Evolutionary conservation across 176 grass and related monocot species (phyloP).

Genomic region (Musa beccarii): DNA sequence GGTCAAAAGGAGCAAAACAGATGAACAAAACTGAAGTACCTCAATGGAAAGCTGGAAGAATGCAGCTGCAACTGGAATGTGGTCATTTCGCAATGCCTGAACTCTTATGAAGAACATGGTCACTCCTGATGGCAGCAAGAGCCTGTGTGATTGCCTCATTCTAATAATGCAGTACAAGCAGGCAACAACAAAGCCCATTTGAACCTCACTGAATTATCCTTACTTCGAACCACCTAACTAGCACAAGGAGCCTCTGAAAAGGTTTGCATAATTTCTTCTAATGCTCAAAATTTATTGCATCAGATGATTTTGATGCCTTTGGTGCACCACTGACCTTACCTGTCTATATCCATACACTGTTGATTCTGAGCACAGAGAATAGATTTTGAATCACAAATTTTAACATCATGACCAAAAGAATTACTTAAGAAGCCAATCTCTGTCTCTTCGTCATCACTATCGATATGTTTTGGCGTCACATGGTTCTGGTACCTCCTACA

Average conservation of each 20-base stretch:
- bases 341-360: slow-evolving; percentile 10
- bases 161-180: not conserved
- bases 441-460: slow-evolving; percentile 41
- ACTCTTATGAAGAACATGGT: not conserved
- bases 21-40: not conserved
- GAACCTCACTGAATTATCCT: not conserved
- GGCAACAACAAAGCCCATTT: not conserved
- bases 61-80: not conserved
- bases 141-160: not conserved
- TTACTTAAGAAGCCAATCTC: slow-evolving; percentile 21
- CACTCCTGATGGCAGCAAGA: not conserved
- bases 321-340: not conserved
- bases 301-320: not conserved
- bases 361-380: slow-evolving; percentile 1
- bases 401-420: slow-evolving; percentile 13
- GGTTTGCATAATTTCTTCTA: not conserved
- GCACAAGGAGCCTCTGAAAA: not conserved
- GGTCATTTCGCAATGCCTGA: not conserved
- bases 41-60: not conserved
- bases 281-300: not conserved
- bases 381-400: slow-evolving; percentile 3
- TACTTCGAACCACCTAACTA: not conserved
- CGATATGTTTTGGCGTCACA: slow-evolving; percentile 18
- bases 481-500: slow-evolving; percentile 36
- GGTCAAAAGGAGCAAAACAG: not conserved